phyloP scores from a whole-genome alignment of 192 early-diverging fungal genomes.

The Podochytrium sp. region DNA sequence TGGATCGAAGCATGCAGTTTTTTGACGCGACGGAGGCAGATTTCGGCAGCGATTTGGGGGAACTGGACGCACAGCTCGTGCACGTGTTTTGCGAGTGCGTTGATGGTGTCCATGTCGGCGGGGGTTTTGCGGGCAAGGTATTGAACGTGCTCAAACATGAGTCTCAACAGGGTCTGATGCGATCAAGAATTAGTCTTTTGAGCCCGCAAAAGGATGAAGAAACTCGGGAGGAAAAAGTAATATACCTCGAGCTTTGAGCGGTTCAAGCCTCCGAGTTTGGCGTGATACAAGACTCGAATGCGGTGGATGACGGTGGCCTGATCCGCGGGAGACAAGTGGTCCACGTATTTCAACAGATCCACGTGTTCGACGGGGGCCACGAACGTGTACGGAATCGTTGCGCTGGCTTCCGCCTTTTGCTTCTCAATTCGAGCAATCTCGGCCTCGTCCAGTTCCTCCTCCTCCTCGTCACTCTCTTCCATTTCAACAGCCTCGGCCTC shows the following conservation, averaged over 20 bases:
- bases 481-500: conserved; percentile 33
- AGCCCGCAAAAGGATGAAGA: conserved; percentile 17
- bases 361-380: conserved; percentile 73
- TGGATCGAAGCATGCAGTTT: conserved; percentile 21
- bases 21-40: conserved; percentile 16
- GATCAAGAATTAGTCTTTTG: not conserved
- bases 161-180: conserved; percentile 52
- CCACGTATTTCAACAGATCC: conserved; percentile 70
- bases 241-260: conserved; percentile 67
- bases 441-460: conserved; percentile 39
- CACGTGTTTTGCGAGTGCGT: conserved; percentile 31
- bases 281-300: conserved; percentile 82
- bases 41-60: conserved; percentile 21
- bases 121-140: conserved; percentile 64
- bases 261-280: conserved; percentile 82
- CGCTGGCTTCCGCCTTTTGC: conserved; percentile 32
- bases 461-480: conserved; percentile 29
- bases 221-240: not conserved
- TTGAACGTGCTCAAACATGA: conserved; percentile 74
- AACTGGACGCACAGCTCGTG: conserved; percentile 39
- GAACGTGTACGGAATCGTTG: conserved; percentile 82
- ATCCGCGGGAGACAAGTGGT: conserved; percentile 67
- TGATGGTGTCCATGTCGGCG: conserved; percentile 27
- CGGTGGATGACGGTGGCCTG: conserved; percentile 77
- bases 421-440: conserved; percentile 40